Conservation (phyloP, 768 basidiomycete species). For the Sporobolomyces phaffii region DNA sequence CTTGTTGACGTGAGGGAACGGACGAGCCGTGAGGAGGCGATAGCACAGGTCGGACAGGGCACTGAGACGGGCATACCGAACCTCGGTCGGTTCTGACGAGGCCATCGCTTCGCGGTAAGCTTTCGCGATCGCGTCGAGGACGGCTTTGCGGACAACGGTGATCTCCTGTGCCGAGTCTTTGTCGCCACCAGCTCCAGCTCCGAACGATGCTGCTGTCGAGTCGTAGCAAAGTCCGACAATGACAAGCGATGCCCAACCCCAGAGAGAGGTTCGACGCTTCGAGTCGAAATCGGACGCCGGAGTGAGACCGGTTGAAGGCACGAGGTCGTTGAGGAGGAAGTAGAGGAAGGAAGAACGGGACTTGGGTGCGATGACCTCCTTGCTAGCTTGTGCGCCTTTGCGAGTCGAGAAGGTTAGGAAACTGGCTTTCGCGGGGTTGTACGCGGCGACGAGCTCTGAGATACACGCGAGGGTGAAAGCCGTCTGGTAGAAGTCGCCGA, state of each 20-base stretch:
- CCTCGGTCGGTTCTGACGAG: conserved; percentile 57
- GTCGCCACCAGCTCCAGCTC: conserved; percentile 56
- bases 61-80: conserved; percentile 78
- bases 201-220: conserved; percentile 49
- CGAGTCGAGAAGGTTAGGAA: conserved; percentile 62
- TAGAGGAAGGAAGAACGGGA: conserved; percentile 57
- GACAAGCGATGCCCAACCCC: conserved; percentile 57
- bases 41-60: conserved; percentile 81
- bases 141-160: conserved; percentile 81
- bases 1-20: conserved; percentile 49
- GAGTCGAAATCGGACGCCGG: conserved; percentile 46
- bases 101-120: conserved; percentile 69
- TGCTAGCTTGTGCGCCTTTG: conserved; percentile 6
- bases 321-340: conserved; percentile 74
- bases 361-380: conserved; percentile 55
- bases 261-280: conserved; percentile 44
- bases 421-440: conserved; percentile 79
- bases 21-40: conserved; percentile 71
- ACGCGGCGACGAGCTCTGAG: conserved; percentile 87
- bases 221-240: conserved; percentile 91
- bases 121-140: conserved; percentile 79
- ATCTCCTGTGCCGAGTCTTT: conserved; percentile 67
- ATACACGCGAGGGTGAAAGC: conserved; percentile 81
- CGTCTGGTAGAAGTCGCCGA: conserved; percentile 36
- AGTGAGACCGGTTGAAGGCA: conserved; percentile 65